phyloP scores from a whole-genome alignment of 768 basidiomycete species.

The Pholiota microspora region DNA sequence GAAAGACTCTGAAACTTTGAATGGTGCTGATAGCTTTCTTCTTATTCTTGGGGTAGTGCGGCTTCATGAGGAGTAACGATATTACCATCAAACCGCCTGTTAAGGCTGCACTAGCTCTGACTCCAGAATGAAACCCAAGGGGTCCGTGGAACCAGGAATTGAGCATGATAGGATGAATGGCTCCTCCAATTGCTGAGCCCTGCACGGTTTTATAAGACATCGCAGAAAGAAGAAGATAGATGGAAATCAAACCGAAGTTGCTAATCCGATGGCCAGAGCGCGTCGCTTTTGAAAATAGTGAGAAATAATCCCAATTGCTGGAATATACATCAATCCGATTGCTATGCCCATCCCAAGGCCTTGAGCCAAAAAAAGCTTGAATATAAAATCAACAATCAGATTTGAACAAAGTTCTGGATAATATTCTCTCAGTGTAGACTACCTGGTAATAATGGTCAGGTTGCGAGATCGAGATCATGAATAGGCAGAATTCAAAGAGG shows the following conservation, averaged over 20 bases:
- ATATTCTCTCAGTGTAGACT: neutral
- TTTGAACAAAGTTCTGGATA: constrained; percentile 28
- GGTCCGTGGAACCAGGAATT: constrained; percentile 48
- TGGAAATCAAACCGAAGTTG: constrained; percentile 26
- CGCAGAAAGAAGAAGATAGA: neutral
- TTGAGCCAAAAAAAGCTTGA: constrained; percentile 45
- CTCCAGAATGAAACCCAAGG: constrained; percentile 52
- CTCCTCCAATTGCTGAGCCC: constrained; percentile 57
- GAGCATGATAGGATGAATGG: constrained; percentile 62
- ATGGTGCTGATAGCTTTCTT: constrained; percentile 28
- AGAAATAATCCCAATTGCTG: constrained; percentile 35
- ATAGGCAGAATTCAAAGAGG: constrained; percentile 43
- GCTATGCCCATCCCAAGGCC: constrained; percentile 51
- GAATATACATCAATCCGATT: constrained; percentile 50
- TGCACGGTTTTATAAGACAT: constrained; percentile 13
- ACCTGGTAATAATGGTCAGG: constrained; percentile 40
- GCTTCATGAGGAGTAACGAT: constrained; percentile 36
- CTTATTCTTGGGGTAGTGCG: constrained; percentile 38
- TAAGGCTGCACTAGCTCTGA: constrained; percentile 47
- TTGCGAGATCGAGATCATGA: constrained; percentile 44
- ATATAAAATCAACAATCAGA: constrained; percentile 20
- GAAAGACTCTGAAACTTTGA: constrained; percentile 30
- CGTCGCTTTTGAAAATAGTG: constrained; percentile 36
- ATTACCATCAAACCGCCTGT: constrained; percentile 35
- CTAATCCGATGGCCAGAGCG: constrained; percentile 33